Base-by-base conservation (phyloP, 352 stramenopile species). In the Phytopythium litorale region DNA sequence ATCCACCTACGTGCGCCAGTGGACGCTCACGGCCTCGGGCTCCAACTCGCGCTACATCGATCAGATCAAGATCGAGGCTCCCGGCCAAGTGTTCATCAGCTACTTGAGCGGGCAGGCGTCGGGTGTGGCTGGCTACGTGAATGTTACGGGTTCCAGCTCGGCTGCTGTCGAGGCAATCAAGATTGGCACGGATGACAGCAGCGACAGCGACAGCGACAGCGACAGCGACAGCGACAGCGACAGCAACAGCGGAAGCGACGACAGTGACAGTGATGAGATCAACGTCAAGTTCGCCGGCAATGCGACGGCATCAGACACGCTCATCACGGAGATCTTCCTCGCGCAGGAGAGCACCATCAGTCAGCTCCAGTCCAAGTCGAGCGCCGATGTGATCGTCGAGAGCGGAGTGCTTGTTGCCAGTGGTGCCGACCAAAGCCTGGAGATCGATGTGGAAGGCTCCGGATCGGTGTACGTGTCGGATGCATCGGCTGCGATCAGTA, bases 251-350 rank as follows among this genome's bases (percentile, higher is more conserved):
- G n/a, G n/a, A n/a, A n/a, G n/a, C n/a, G n/a, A 64, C n/a, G 58
- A 66, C 35, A 33, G 16, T 28, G 63, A 68, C 23, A 59, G 67
- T 28, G 25, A 76, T 50, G 56, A 76, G 38, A 48, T 78, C 28
- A 56, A 67, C 49, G 65, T 75, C 18, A 48, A 45, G 38, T 53
- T 71, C 13, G 53, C 48, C 28, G 71, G 60, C 58, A 72, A 32
- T 23, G 56, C 64, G 15, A 53, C 57, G 13, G 54, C 60, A 2
- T 56, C 55, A 0, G 66, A 66, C 12, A 67, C 45, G 21, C 32
- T 75, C 37, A 60, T 78, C 40, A 78, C 67, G 0, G 71, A 78
- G 54, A 64, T 78, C 32, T 58, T 67, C 42, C 45, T 78, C 42
- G 50, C 64, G 40, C 64, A 65, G 15, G 62, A 25, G 11, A 62